Conservation (phyloP, 83 land plant species). For the Picea engelmannii region DNA sequence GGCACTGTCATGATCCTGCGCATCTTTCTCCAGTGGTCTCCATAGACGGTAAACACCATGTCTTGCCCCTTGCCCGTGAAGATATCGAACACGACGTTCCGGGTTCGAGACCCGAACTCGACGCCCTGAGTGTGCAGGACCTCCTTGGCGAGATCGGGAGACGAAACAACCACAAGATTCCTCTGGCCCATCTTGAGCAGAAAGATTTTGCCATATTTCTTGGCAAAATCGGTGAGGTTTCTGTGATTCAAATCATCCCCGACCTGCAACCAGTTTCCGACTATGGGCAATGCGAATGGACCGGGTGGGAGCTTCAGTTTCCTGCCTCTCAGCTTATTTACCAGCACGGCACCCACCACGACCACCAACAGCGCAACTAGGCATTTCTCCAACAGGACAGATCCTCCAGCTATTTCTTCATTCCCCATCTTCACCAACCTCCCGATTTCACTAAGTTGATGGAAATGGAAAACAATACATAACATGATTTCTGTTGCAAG, state of each 20-base stretch:
- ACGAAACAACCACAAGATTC: slow-evolving; percentile 71
- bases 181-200: slow-evolving; percentile 63
- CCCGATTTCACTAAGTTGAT: too few species aligned
- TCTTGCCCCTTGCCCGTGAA: slow-evolving; percentile 27
- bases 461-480: too few species aligned
- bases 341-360: slow-evolving; percentile 32
- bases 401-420: too few species aligned
- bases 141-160: slow-evolving; percentile 62
- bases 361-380: slow-evolving; percentile 34
- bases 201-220: slow-evolving; percentile 57
- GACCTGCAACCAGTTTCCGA: slow-evolving; percentile 87
- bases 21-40: slow-evolving; percentile 54
- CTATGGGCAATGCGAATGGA: slow-evolving; percentile 56
- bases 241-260: slow-evolving; percentile 78
- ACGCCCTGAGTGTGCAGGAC: slow-evolving; percentile 82
- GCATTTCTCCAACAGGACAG: too few species aligned
- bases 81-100: slow-evolving; percentile 48
- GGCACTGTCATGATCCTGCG: slow-evolving; percentile 51
- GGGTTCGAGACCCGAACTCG: slow-evolving; percentile 60
- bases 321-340: slow-evolving; percentile 55
- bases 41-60: slow-evolving; percentile 42
- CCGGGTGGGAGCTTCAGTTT: slow-evolving; percentile 71
- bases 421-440: too few species aligned
- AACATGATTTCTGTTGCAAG: too few species aligned
- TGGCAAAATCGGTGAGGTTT: slow-evolving; percentile 41